Conservation (phyloP, 2,329 filamentous ascomycete species). For the Pseudocercospora vitis region DNA sequence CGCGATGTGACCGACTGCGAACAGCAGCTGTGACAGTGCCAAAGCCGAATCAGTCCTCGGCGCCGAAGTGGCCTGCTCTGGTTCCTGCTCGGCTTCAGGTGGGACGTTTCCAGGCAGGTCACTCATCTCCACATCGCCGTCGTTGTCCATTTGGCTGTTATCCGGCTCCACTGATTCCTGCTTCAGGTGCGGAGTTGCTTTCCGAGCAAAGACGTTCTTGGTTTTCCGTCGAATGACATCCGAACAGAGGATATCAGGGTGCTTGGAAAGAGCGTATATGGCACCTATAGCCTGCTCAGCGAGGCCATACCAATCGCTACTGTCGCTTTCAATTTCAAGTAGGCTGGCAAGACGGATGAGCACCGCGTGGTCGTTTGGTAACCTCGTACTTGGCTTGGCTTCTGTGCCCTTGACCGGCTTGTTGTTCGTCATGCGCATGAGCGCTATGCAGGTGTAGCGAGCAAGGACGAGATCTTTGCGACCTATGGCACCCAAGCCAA, state of each 20-base stretch:
- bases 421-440: conserved; percentile 83
- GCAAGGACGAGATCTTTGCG: conserved; percentile 81
- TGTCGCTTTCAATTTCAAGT: conserved; percentile 80
- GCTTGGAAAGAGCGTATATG: conserved; percentile 90
- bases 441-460: conserved; percentile 91
- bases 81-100: conserved; percentile 24
- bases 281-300: conserved; percentile 95
- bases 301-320: conserved; percentile 89
- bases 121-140: conserved; percentile 42
- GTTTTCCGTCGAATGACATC: conserved; percentile 87
- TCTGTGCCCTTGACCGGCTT: conserved; percentile 74
- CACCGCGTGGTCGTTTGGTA: conserved; percentile 90
- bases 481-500: conserved; percentile 79
- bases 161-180: conserved; percentile 34
- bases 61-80: conserved; percentile 22
- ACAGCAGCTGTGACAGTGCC: conserved; percentile 83
- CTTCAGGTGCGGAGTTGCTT: conserved; percentile 40
- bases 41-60: conserved; percentile 51
- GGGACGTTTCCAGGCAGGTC: conserved; percentile 35
- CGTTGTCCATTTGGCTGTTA: conserved; percentile 34
- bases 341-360: conserved; percentile 78
- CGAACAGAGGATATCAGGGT: conserved; percentile 89
- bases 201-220: conserved; percentile 70
- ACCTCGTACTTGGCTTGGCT: conserved; percentile 65
- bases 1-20: conserved; percentile 92